phyloP scores from a whole-genome alignment of 2,329 filamentous ascomycete species.

The Alternaria gaisen region DNA sequence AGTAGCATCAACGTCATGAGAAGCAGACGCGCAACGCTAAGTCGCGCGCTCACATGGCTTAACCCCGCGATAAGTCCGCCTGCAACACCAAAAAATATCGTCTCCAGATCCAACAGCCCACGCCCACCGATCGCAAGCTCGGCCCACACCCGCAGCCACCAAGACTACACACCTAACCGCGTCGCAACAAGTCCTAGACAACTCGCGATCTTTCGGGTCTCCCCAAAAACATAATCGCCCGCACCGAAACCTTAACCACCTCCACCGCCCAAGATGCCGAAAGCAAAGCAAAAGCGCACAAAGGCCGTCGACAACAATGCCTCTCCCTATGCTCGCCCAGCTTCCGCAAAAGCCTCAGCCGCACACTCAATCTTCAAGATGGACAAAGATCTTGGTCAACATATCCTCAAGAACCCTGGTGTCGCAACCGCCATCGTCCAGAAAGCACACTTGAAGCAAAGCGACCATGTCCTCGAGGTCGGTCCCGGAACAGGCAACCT shows the following conservation, averaged over 20 bases:
- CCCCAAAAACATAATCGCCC: background rate
- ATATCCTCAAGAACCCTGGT: conserved; percentile 92
- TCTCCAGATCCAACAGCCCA: conserved; percentile 22
- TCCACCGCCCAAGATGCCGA: conserved; percentile 53
- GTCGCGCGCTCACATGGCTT: conserved; percentile 32
- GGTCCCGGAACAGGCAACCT: conserved; percentile 90
- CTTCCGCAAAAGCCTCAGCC: conserved; percentile 57
- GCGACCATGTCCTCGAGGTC: conserved; percentile 86
- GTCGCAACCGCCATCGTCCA: conserved; percentile 83
- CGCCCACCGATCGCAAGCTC: conserved; percentile 12
- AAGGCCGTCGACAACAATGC: conserved; percentile 41
- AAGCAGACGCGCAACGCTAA: conserved; percentile 15
- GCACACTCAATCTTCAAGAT: conserved; percentile 95
- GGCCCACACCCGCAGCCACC: conserved; percentile 1
- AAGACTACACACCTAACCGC: background rate
- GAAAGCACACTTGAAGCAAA: conserved; percentile 90
- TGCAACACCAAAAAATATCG: conserved; percentile 34
- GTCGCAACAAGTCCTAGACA: background rate
- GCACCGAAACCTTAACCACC: background rate
- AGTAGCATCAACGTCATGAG: conserved; percentile 10
- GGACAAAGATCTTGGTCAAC: conserved; percentile 88
- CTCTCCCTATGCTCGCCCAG: conserved; percentile 56
- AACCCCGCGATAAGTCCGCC: conserved; percentile 31
- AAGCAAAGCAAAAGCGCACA: conserved; percentile 52
- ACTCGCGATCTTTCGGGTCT: background rate